phyloP scores from a whole-genome alignment of 371 early-diverging fungal species.

The Cokeromyces recurvatus region DNA sequence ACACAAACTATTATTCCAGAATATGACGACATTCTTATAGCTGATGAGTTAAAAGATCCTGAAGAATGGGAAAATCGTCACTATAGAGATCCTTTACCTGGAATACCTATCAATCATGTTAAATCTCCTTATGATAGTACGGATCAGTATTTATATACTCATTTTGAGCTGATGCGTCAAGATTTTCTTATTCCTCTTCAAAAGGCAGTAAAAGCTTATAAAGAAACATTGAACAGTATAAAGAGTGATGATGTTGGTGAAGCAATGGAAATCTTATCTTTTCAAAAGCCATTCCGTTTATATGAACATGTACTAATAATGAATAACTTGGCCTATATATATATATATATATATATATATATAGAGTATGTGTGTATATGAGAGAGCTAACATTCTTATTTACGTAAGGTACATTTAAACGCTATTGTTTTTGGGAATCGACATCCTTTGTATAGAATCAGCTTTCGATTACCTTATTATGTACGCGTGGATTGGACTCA shows the following conservation, averaged over 20 bases:
- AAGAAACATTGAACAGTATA: conserved; percentile 11
- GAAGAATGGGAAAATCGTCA: conserved; percentile 3
- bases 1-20: conserved; percentile 23
- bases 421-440: conserved; percentile 47
- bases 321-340: too few relatives aligned
- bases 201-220: conserved; percentile 43
- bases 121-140: conserved; percentile 45
- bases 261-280: conserved; percentile 4
- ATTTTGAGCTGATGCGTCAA: conserved; percentile 61
- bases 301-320: conserved; percentile 43
- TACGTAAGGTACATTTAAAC: conserved; percentile 45
- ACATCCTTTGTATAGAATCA: conserved; percentile 49
- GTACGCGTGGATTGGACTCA: conserved; percentile 45
- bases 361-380: too few relatives aligned
- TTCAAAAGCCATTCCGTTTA: conserved; percentile 16
- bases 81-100: conserved; percentile 21
- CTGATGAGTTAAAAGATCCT: conserved; percentile 11
- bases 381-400: too few relatives aligned
- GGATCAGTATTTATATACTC: conserved; percentile 58
- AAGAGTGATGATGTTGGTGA: conserved; percentile 23
- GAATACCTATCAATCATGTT: conserved; percentile 50
- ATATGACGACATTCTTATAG: conserved; percentile 18
- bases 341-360: too few relatives aligned
- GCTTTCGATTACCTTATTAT: conserved; percentile 47
- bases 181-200: conserved; percentile 57